Evolutionary conservation across 305 asterid species (phyloP).

Genomic region (Fraxinus albicans): DNA sequence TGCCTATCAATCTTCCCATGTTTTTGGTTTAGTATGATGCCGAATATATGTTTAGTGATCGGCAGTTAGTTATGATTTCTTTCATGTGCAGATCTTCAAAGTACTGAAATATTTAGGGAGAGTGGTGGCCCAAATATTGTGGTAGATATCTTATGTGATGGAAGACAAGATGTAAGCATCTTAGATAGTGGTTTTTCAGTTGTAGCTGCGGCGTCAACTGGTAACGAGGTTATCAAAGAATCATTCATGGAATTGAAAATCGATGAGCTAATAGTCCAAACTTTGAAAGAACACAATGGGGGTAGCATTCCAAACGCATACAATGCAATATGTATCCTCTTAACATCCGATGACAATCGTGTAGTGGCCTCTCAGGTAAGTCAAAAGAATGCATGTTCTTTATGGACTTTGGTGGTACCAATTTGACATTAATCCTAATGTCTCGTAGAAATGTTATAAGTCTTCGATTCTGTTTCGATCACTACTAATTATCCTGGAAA

Average conservation of each 20-base stretch:
- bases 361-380: conserved; percentile 93
- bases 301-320: conserved; percentile 61
- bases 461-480: conserved; percentile 1
- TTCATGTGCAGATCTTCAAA: conserved; percentile 70
- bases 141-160: conserved; percentile 47
- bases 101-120: conserved; percentile 69
- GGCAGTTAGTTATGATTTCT: conserved; percentile 7
- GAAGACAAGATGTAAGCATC: conserved; percentile 46
- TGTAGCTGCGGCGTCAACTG: conserved; percentile 81
- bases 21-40: conserved; percentile 1
- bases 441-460: background rate
- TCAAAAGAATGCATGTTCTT: conserved; percentile 9
- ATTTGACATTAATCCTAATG: conserved; percentile 1
- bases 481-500: background rate
- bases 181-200: conserved; percentile 74
- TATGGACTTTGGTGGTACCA: conserved; percentile 8
- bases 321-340: conserved; percentile 72
- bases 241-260: conserved; percentile 78
- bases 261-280: conserved; percentile 64
- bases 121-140: conserved; percentile 66
- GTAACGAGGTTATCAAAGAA: conserved; percentile 88
- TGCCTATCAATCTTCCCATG: background rate
- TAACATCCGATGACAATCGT: conserved; percentile 85
- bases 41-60: background rate
- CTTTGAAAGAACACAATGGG: conserved; percentile 53